Evolutionary conservation across 2,329 filamentous ascomycete genomes (phyloP).

Genomic region (Phaeosphaeriaceae sp.): DNA sequence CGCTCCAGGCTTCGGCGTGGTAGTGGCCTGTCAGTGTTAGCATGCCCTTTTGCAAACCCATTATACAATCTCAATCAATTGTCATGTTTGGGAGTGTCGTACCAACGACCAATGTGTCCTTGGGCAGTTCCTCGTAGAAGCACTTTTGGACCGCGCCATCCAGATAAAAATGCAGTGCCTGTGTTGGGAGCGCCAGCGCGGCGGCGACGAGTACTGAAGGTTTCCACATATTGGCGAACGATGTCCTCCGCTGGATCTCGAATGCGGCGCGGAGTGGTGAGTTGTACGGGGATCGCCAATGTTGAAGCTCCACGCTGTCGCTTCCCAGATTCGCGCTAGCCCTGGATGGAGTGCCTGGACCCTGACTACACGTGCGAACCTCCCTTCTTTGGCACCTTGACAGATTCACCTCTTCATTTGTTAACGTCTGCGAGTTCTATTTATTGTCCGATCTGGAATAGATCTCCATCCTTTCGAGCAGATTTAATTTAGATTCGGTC

Average conservation of each 20-base stretch:
- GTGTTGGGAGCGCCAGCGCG: slow-evolving; percentile 66
- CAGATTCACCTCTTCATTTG: background rate
- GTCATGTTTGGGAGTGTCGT: slow-evolving; percentile 37
- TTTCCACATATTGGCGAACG: slow-evolving; percentile 40
- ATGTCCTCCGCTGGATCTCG: slow-evolving; percentile 27
- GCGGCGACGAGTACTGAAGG: slow-evolving; percentile 70
- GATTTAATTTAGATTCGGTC: no score
- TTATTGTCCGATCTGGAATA: no score
- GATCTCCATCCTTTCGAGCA: background rate
- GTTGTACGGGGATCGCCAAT: slow-evolving; percentile 31
- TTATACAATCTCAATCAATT: background rate
- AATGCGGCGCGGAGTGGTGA: slow-evolving; percentile 24
- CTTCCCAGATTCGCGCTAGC: slow-evolving; percentile 20
- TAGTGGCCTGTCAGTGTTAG: slow-evolving; percentile 70
- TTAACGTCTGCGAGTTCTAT: no score
- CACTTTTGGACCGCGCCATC: slow-evolving; percentile 87
- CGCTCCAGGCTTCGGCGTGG: slow-evolving; percentile 83
- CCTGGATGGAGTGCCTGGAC: slow-evolving; percentile 14
- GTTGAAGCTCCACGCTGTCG: slow-evolving; percentile 34
- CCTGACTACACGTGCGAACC: slow-evolving; percentile 22
- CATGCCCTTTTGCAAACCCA: background rate
- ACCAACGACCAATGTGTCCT: slow-evolving; percentile 95
- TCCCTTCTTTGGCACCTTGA: slow-evolving; percentile 10
- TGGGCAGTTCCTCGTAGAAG: slow-evolving; percentile 97
- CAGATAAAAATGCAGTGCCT: slow-evolving; percentile 95